Evolutionary conservation across 495 filamentous ascomycete genomes (phyloP).

Genomic region (Amphirosellinia nigrospora): DNA sequence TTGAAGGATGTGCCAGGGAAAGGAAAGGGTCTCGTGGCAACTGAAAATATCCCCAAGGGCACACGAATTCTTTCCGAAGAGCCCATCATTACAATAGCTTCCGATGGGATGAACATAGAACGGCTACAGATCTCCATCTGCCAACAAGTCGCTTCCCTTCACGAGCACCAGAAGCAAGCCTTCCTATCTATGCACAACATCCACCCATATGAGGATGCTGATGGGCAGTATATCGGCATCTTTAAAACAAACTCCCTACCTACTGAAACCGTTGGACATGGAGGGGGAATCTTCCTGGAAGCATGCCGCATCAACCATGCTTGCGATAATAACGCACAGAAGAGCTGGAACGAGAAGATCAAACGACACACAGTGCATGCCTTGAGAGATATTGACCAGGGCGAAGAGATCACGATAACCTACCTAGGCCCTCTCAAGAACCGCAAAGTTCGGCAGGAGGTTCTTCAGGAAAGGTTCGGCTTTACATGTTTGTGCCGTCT

Average conservation of each 20-base stretch:
- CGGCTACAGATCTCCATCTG: not conserved
- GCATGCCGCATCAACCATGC: slow-evolving; percentile 48
- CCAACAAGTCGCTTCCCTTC: slow-evolving; percentile 13
- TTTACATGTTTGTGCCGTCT: slow-evolving; percentile 44
- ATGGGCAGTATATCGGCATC: slow-evolving; percentile 36
- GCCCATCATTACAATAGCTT: slow-evolving; percentile 32
- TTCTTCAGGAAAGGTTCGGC: slow-evolving; percentile 37
- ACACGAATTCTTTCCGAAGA: slow-evolving; percentile 43
- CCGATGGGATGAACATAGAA: not conserved
- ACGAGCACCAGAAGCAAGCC: slow-evolving; percentile 26
- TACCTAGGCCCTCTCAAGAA: slow-evolving; percentile 35
- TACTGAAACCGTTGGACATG: slow-evolving; percentile 25
- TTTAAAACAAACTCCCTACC: slow-evolving; percentile 41
- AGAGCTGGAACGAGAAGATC: slow-evolving; percentile 43
- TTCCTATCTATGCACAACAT: slow-evolving; percentile 41
- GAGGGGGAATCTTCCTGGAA: slow-evolving; percentile 39
- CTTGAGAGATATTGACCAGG: slow-evolving; percentile 35
- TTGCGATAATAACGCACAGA: slow-evolving; percentile 43
- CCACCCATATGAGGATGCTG: slow-evolving; percentile 24
- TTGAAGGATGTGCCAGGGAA: slow-evolving; percentile 31
- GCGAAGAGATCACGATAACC: slow-evolving; percentile 47
- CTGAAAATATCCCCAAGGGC: slow-evolving; percentile 38
- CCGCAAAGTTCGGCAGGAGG: slow-evolving; percentile 28
- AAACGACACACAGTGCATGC: slow-evolving; percentile 42
- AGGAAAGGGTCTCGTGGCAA: slow-evolving; percentile 44